Base-by-base conservation (phyloP, 1,284 basidiomycete genomes). In the Heliocybe sulcata region DNA sequence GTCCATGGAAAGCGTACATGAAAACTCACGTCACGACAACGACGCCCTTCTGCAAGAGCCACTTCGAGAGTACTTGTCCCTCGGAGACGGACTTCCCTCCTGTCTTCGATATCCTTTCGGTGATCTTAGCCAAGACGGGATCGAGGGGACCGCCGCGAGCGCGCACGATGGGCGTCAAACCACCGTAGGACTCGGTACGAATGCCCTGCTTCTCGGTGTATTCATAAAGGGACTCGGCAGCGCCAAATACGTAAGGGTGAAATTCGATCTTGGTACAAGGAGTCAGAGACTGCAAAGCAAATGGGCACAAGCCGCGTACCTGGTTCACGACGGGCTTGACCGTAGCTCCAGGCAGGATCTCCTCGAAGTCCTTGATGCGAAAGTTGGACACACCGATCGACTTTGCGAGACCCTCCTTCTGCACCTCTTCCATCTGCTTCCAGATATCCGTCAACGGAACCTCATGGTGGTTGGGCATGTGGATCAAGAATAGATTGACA, bases 341-440 rank as follows among this genome's bases (percentile, higher is more conserved):
- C 26, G 73, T 79, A 23, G 81, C 85, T 25, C 69, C 75, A 31
- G 78, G 74, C 26, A 90, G 64, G 35, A 93, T 71, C 53, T 79
- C 78, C 57, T 83, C 69, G 45, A 94, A 69, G 60, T 94, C 78
- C 56, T 81, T 71, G 19, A 85, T 75, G 16, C 75, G 77, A 68
- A 87, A 94, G 72, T 95, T 95, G 54, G 86, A 90, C 14, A 96
- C 90, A 1, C 93, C 93, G 56, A 95, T 90, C 42, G 82, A 85
- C 67, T 79, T 87, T 35, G 88, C 74, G 48, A 92, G 69, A 1
- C 89, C 89, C 49, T 82, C 81, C 50, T 70, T 70, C 68, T 88
- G 77, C 51, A 87, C 69, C 47, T 76, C 79, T 65, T 92, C 90
- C 76, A 94, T 78, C 12, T 77, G 76, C 58, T 77, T 77, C 92